These are phyloP conservation scores for Tylopilus plumbeoviolaceoides DNA, from an alignment of 768 basidiomycete genomes.

Conservation along the genomic window DNA sequence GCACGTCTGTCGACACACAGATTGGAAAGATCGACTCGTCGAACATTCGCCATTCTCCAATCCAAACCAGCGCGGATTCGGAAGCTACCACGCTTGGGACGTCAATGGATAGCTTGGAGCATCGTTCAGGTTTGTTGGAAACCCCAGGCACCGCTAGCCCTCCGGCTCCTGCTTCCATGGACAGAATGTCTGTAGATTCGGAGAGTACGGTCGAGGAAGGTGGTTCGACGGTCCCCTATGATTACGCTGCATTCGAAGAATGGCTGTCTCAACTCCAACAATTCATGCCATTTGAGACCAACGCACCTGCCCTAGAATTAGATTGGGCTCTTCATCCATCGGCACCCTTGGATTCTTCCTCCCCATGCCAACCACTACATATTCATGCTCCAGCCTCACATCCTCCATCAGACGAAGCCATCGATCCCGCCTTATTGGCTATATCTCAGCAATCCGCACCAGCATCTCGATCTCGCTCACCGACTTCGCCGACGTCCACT, in stretches of 20 bases:
- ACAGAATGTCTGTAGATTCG: slow-evolving; percentile 7
- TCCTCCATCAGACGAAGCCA: slow-evolving; percentile 20
- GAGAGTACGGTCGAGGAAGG: slow-evolving; percentile 10
- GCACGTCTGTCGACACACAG: slow-evolving; percentile 17
- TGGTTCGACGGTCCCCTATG: slow-evolving; percentile 18
- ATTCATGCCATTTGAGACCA: slow-evolving; percentile 32
- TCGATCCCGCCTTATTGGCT: slow-evolving; percentile 33
- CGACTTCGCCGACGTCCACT: neutral
- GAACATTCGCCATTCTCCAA: neutral
- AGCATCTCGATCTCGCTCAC: neutral
- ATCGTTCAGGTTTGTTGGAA: slow-evolving; percentile 39
- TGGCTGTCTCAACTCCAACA: slow-evolving; percentile 51
- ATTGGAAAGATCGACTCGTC: neutral
- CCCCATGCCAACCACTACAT: neutral
- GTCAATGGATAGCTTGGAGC: slow-evolving; percentile 25
- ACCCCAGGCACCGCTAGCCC: slow-evolving; percentile 7
- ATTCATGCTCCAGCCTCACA: neutral
- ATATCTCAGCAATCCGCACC: slow-evolving; percentile 19
- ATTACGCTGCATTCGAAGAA: slow-evolving; percentile 42
- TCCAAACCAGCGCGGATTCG: neutral
- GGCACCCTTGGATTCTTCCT: neutral
- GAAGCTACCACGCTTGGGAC: neutral
- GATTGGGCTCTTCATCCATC: slow-evolving; percentile 4
- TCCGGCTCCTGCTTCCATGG: slow-evolving; percentile 1
- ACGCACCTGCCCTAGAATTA: slow-evolving; percentile 5